Evolutionary conservation across 139 green algal genomes (phyloP).

Genomic region (Medakamo hakoo): DNA sequence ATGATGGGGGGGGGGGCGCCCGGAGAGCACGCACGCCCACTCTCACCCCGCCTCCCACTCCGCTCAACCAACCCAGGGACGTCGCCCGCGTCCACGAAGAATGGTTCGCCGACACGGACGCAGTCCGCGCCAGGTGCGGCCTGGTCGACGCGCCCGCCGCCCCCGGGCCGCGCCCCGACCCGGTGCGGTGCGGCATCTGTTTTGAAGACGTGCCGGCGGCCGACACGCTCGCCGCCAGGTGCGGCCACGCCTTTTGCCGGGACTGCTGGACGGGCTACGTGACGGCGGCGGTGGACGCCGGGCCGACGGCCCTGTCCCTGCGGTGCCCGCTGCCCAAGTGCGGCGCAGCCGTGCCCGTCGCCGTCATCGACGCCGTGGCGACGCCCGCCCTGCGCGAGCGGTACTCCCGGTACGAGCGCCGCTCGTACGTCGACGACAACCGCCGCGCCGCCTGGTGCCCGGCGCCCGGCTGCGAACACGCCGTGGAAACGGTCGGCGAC

Average conservation of each 20-base stretch:
- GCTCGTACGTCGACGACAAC: constrained; percentile 83
- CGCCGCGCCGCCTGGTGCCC: constrained; percentile 65
- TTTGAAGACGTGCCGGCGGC: constrained; percentile 51
- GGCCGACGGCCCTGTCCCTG: constrained; percentile 37
- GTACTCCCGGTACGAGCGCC: constrained; percentile 25
- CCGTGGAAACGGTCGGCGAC: constrained; percentile 40
- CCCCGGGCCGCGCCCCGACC: background rate
- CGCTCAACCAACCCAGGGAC: constrained; percentile 33
- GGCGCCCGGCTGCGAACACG: constrained; percentile 41
- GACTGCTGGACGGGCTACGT: constrained; percentile 59
- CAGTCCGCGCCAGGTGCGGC: constrained; percentile 45
- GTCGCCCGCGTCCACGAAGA: constrained; percentile 61
- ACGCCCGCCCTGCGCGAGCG: background rate
- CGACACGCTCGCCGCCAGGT: constrained; percentile 30
- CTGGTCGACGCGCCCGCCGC: constrained; percentile 26
- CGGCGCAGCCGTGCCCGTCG: constrained; percentile 16
- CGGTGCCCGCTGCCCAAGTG: constrained; percentile 49
- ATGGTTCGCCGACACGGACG: constrained; percentile 73
- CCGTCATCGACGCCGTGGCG: constrained; percentile 4
- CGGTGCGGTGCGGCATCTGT: constrained; percentile 66
- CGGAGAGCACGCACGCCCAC: background rate
- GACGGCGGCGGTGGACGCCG: constrained; percentile 24
- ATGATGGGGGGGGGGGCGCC: background rate
- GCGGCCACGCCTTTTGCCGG: constrained; percentile 59
- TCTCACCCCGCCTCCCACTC: background rate